Percentiles rank a stretch among this genome's conserved stretches.
Conservation (phyloP, 768 basidiomycete genomes). For the Psilocybe cyanescens region DNA sequence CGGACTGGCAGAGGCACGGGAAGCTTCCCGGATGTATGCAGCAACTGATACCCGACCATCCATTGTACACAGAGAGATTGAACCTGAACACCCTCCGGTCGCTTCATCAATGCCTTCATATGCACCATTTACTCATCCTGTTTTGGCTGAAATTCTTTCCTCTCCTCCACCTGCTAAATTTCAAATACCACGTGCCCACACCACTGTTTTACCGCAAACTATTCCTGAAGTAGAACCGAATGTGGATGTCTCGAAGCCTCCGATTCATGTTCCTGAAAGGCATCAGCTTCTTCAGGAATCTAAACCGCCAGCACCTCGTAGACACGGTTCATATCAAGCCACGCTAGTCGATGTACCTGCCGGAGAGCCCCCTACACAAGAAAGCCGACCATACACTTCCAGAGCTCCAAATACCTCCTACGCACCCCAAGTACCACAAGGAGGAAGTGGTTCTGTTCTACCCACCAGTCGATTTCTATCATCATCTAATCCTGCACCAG, state of each 20-base stretch:
- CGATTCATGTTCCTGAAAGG: not conserved
- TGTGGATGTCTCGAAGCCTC: not conserved
- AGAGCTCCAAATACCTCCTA: not conserved
- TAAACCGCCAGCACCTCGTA: not conserved
- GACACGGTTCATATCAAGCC: not conserved
- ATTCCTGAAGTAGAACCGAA: not conserved
- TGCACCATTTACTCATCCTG: slow-evolving; percentile 34
- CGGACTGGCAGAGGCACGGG: not conserved
- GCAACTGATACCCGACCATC: not conserved
- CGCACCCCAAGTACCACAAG: not conserved
- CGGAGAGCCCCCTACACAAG: not conserved
- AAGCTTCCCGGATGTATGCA: not conserved
- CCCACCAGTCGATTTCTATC: not conserved
- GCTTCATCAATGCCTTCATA: not conserved
- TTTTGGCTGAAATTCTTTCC: slow-evolving; percentile 38
- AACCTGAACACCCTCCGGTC: not conserved
- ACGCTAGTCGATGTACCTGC: not conserved
- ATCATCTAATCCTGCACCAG: not conserved
- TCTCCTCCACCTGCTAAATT: slow-evolving; percentile 18
- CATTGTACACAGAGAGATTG: not conserved
- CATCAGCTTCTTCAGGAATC: not conserved
- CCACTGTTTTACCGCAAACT: not conserved
- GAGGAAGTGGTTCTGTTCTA: not conserved
- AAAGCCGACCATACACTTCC: not conserved
- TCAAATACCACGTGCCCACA: not conserved